phyloP scores from a whole-genome alignment of 2,329 filamentous ascomycete species.

The Fusarium continuum region DNA sequence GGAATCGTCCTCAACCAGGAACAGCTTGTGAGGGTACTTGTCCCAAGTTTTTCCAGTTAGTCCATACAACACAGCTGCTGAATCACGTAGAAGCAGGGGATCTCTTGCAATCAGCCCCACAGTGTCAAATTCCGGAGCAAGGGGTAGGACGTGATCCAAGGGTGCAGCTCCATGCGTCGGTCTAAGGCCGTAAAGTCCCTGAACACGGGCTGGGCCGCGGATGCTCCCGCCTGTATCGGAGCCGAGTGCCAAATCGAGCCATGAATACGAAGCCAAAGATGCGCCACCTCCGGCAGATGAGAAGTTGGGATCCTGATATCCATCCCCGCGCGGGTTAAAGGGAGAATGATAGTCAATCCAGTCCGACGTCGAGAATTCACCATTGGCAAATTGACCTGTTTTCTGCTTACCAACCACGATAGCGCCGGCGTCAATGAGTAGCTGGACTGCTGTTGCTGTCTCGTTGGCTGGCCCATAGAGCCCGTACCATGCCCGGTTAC shows the following conservation, averaged over 20 bases:
- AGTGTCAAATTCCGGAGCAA: conserved; percentile 54
- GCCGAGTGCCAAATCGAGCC: conserved; percentile 50
- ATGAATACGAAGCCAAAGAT: conserved; percentile 53
- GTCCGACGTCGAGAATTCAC: neutral
- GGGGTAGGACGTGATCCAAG: conserved; percentile 54
- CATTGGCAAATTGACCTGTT: conserved; percentile 24
- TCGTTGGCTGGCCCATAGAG: neutral
- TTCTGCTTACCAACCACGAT: conserved; percentile 26
- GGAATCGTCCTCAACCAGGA: too few species aligned
- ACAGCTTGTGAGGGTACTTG: too few species aligned
- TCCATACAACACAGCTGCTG: too few species aligned
- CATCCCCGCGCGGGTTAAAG: conserved; percentile 58
- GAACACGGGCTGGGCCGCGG: conserved; percentile 54
- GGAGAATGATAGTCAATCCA: conserved; percentile 52
- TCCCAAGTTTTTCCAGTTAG: too few species aligned
- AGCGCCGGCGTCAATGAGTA: conserved; percentile 19
- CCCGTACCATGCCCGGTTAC: conserved; percentile 8
- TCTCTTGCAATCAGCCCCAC: conserved; percentile 1
- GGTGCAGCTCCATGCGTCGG: conserved; percentile 51
- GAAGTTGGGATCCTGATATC: conserved; percentile 56
- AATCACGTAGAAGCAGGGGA: too few species aligned
- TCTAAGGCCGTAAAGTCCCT: conserved; percentile 57
- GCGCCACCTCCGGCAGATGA: conserved; percentile 56
- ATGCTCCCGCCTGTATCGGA: conserved; percentile 47
- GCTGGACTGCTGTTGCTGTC: conserved; percentile 7